phyloP scores from a whole-genome alignment of 2,329 filamentous ascomycete genomes.

The Didymellaceae sp. region DNA sequence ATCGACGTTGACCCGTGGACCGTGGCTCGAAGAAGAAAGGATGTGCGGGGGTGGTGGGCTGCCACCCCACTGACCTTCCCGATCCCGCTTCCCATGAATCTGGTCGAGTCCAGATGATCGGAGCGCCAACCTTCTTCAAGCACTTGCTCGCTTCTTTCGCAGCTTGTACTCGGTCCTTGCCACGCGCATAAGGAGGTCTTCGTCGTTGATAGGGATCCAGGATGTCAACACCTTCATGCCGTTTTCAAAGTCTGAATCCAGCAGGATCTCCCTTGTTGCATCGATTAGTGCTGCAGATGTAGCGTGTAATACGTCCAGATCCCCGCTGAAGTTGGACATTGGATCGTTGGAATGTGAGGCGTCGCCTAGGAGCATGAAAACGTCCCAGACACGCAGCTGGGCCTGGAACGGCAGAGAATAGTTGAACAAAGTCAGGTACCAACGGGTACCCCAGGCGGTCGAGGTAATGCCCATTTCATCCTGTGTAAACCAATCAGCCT shows the following conservation, averaged over 20 bases:
- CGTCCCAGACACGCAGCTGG: conserved; percentile 95
- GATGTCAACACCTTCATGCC: conserved; percentile 96
- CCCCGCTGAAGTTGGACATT: conserved; percentile 57
- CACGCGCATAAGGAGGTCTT: conserved; percentile 91
- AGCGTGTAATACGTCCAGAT: conserved; percentile 88
- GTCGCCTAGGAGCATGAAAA: conserved; percentile 93
- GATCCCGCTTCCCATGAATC: conserved; percentile 21
- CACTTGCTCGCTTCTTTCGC: conserved; percentile 58
- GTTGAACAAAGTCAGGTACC: conserved; percentile 98
- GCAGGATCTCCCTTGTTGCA: conserved; percentile 82
- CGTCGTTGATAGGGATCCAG: conserved; percentile 92
- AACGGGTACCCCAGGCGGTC: conserved; percentile 93
- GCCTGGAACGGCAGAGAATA: conserved; percentile 93
- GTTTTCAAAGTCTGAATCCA: conserved; percentile 96
- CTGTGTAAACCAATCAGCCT: conserved; percentile 52
- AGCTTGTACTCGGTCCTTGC: conserved; percentile 86
- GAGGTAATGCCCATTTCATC: conserved; percentile 79
- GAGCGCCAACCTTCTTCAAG: conserved; percentile 27
- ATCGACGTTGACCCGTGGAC: conserved; percentile 34
- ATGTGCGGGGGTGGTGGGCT: conserved; percentile 15
- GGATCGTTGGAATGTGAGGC: conserved; percentile 55
- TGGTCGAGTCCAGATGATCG: conserved; percentile 14
- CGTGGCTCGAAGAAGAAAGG: conserved; percentile 37
- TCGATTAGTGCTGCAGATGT: conserved; percentile 89
- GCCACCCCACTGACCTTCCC: conserved; percentile 17